These are phyloP conservation scores for Phalaenopsis aphrodite DNA, from an alignment of 106 monocot genomes.

Conservation along the genomic window DNA sequence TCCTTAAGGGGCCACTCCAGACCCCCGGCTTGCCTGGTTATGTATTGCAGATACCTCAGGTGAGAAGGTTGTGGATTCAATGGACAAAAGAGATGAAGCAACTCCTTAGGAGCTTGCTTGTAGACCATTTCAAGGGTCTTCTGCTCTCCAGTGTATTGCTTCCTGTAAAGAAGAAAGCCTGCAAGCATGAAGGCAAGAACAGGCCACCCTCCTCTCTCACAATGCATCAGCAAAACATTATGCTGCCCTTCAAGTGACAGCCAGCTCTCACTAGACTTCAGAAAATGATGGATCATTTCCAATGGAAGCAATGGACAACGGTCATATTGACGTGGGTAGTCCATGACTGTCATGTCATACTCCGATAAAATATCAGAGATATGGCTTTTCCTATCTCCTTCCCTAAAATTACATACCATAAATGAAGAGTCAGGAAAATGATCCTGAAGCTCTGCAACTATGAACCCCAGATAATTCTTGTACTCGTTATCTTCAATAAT, in stretches of 20 bases:
- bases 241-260: slow-evolving; percentile 81
- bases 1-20: slow-evolving; percentile 58
- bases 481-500: slow-evolving; percentile 55
- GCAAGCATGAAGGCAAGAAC: slow-evolving; percentile 93
- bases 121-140: slow-evolving; percentile 95
- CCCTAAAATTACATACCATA: slow-evolving; percentile 83
- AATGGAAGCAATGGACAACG: slow-evolving; percentile 85
- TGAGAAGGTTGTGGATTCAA: slow-evolving; percentile 90
- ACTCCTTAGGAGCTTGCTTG: slow-evolving; percentile 78
- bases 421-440: slow-evolving; percentile 72
- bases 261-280: slow-evolving; percentile 89
- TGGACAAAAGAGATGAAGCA: slow-evolving; percentile 51
- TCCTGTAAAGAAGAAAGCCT: slow-evolving; percentile 71
- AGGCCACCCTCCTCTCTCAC: slow-evolving; percentile 93
- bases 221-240: slow-evolving; percentile 88
- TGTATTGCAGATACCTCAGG: slow-evolving; percentile 88
- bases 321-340: slow-evolving; percentile 79
- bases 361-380: slow-evolving; percentile 69
- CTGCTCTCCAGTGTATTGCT: slow-evolving; percentile 71
- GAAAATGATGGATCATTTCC: slow-evolving; percentile 90
- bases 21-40: slow-evolving; percentile 42
- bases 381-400: slow-evolving; percentile 48
- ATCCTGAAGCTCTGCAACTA: slow-evolving; percentile 68
- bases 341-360: slow-evolving; percentile 86
- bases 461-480: slow-evolving; percentile 57